phyloP scores from a whole-genome alignment of 345 rosid species.

The rapeseed (Brassica napus) region Da-Ae NC_063438.1:13216501-13217000 shows the following conservation, averaged over 20 bases:
- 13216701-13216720: not conserved
- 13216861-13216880: not conserved
- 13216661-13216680: too few relatives aligned
- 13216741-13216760: not conserved
- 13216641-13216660: too few relatives aligned
- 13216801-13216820: not conserved
- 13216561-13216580: too few relatives aligned
- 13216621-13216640: too few relatives aligned
- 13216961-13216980: slow-evolving; percentile 64
- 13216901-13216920: slow-evolving; percentile 84
- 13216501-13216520: too few relatives aligned
- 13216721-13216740: not conserved
- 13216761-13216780: not conserved
- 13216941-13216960: slow-evolving; percentile 78
- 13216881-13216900: slow-evolving; percentile 52
- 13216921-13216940: slow-evolving; percentile 76
- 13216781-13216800: not conserved
- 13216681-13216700: not conserved
- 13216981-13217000: slow-evolving; percentile 43
- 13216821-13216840: not conserved
- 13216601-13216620: too few relatives aligned
- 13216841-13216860: not conserved
- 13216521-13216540: too few relatives aligned
- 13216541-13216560: too few relatives aligned
- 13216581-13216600: too few relatives aligned